Evolutionary conservation across 768 basidiomycete species (phyloP).

Genomic region (Xerocomellus dryophilus): DNA sequence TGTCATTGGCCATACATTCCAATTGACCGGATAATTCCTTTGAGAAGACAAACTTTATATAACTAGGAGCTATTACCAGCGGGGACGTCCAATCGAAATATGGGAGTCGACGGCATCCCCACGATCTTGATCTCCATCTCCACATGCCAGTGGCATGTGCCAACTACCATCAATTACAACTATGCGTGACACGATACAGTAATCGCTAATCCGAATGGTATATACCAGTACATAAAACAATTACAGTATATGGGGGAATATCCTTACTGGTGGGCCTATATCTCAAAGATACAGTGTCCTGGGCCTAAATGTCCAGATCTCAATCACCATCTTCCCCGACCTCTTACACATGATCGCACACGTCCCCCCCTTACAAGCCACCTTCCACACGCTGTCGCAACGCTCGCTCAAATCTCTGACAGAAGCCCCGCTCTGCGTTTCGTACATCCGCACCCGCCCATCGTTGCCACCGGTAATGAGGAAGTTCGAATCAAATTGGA

Average conservation of each 20-base stretch:
- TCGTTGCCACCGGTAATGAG: constrained; percentile 85
- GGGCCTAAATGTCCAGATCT: constrained; percentile 78
- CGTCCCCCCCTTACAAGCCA: constrained; percentile 66
- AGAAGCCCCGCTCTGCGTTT: constrained; percentile 56
- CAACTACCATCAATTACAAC: not conserved
- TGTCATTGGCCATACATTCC: no score
- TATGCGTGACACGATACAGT: not conserved
- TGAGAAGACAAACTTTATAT: not conserved
- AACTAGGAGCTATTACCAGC: not conserved
- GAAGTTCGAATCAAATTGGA: constrained; percentile 83
- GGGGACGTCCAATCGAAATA: not conserved
- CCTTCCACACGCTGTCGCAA: constrained; percentile 87
- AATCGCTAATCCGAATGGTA: not conserved
- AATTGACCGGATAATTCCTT: not conserved
- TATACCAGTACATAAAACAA: constrained; percentile 3
- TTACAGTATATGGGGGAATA: constrained; percentile 8
- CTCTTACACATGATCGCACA: constrained; percentile 81
- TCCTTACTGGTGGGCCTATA: constrained; percentile 1
- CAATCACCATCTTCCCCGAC: constrained; percentile 79
- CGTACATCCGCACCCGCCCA: constrained; percentile 75
- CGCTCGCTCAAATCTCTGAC: constrained; percentile 76
- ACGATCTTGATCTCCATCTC: no score
- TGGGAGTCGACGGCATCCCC: not conserved
- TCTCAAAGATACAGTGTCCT: constrained; percentile 18
- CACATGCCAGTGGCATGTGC: not conserved